Evolutionary conservation across 1,284 basidiomycete species (phyloP), one percentile per base, ranked within the genome.

Genomic region (Ceratobasidium sp.): DNA sequence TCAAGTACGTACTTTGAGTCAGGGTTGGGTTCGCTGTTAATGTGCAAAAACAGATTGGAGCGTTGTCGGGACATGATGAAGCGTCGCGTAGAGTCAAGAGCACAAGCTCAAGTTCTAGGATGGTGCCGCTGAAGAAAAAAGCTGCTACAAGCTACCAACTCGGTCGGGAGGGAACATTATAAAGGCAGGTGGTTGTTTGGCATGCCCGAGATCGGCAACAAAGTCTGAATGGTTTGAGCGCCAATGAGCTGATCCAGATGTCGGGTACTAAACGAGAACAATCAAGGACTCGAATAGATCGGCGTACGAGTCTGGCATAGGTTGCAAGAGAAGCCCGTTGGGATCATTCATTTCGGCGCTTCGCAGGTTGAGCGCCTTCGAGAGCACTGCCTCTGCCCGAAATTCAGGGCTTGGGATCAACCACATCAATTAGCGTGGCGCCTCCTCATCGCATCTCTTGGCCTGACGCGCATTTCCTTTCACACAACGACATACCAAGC

Each of bases 1-100:
- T 16, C 28, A 26, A 4, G 36, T 14, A 45, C 67, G 28, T 28
- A 70, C 67, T 70, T 28, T 10, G 36, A 53, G 18, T 70, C 55
- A 6, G 67, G 67, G 21, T 70, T 58, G 28, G 67, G 67, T 14
- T 9, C 43, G n/a, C 36, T 53, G 6, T 48, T 70, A 26, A 70
- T 16, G 30, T 58, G 39, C n/a, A 48, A 18, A 26, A 70, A 70
- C 0, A 70, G 45, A 23, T 36, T 58, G 8, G 67, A 46, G 41
- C 55, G 53, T 59, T 36, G 46, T 36, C 55, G 50, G 16, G 50
- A 28, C 64, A 67, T 67, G 28, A 18, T 39, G 3, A n/a, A 6
- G 58, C 55, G 52, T 57, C 3, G 18, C 30, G 32, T n/a, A 26
- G 45, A 32, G 23, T n/a, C 16, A 21, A 3, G 46, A 32, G 58